Evolutionary conservation across 305 asterid genomes (phyloP).

Genomic region (Ilex paraguariensis): DNA sequence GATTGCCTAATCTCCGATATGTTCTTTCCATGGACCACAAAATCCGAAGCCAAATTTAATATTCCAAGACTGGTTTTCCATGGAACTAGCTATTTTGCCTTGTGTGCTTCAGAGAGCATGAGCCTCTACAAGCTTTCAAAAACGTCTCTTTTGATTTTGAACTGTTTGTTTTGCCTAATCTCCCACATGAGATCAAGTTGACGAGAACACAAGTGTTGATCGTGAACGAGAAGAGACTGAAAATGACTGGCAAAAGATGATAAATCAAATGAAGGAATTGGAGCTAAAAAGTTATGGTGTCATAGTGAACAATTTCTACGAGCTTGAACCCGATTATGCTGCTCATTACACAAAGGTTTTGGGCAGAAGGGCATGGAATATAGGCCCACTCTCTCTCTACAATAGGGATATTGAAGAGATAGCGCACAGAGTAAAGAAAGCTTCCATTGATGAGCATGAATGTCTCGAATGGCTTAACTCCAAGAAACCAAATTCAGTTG

Average conservation of each 20-base stretch:
- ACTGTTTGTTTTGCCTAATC: constrained; percentile 20
- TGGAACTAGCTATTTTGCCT: constrained; percentile 20
- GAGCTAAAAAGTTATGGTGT: constrained; percentile 19
- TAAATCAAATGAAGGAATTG: constrained; percentile 1
- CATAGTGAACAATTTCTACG: constrained; percentile 30
- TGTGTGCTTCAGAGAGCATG: constrained; percentile 13
- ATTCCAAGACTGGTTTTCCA: constrained; percentile 19
- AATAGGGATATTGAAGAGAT: constrained; percentile 24
- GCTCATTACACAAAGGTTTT: constrained; percentile 15
- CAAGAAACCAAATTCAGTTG: constrained; percentile 20
- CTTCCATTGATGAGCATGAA: constrained; percentile 5
- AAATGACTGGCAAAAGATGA: constrained; percentile 1
- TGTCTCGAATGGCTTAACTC: constrained; percentile 28
- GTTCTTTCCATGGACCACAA: constrained; percentile 14
- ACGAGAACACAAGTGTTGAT: constrained; percentile 10
- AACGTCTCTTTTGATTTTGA: constrained; percentile 20
- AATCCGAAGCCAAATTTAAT: constrained; percentile 7
- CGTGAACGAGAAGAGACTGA: background rate
- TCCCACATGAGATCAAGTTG: constrained; percentile 21
- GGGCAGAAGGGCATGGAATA: constrained; percentile 21
- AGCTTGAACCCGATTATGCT: constrained; percentile 25
- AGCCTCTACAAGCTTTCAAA: constrained; percentile 6
- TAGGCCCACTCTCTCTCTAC: constrained; percentile 29
- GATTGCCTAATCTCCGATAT: constrained; percentile 15
- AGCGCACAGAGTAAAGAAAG: constrained; percentile 20